Evolutionary conservation across 2,329 filamentous ascomycete genomes (phyloP).

Genomic region (Claviceps sp.): DNA sequence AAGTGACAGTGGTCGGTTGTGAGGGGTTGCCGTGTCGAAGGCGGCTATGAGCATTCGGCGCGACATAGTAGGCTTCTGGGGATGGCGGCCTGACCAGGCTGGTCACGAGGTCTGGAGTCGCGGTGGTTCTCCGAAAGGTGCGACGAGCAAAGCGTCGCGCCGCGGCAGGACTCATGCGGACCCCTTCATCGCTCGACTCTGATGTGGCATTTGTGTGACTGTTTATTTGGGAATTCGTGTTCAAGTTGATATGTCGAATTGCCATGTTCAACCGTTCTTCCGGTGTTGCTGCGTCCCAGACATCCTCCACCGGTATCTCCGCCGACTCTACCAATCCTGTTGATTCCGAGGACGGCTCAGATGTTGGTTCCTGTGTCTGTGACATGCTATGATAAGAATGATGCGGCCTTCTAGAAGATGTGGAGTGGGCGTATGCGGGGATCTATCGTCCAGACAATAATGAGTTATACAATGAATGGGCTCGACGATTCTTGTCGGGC

Average conservation of each 20-base stretch:
- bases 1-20: conserved; percentile 2
- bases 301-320: too few species aligned
- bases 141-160: conserved; percentile 23
- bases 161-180: conserved; percentile 21
- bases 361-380: background rate
- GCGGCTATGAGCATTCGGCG: conserved; percentile 14
- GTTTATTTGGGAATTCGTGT: background rate
- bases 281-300: background rate
- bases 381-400: conserved; percentile 4
- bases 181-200: conserved; percentile 24
- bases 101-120: conserved; percentile 27
- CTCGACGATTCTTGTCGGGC: too few species aligned
- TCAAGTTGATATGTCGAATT: background rate
- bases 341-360: background rate
- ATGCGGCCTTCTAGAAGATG: background rate
- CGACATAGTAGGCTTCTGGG: conserved; percentile 21
- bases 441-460: background rate
- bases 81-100: conserved; percentile 25
- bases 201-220: conserved; percentile 12
- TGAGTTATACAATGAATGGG: too few species aligned
- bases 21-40: conserved; percentile 10
- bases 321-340: background rate
- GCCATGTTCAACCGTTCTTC: background rate
- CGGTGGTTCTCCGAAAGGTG: conserved; percentile 20
- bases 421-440: background rate